Evolutionary conservation across 192 early-diverging fungal genomes (phyloP).

Genomic region (Entomortierella chlamydospora): DNA sequence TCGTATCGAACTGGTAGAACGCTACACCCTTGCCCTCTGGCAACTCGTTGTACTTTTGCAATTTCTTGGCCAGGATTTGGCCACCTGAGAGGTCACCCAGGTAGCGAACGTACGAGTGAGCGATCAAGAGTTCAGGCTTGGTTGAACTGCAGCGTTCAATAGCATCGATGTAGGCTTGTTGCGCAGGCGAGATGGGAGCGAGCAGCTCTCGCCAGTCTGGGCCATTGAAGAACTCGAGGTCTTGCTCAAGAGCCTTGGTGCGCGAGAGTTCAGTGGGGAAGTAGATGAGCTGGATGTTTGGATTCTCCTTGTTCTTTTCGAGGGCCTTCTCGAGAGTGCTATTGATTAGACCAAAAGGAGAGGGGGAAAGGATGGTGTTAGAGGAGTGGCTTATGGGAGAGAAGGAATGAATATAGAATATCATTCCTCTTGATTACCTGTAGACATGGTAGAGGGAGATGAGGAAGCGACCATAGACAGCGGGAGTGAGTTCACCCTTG

Average conservation of each 20-base stretch:
- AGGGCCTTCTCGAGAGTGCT: conserved; percentile 61
- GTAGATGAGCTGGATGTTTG: conserved; percentile 59
- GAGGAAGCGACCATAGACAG: conserved; percentile 63
- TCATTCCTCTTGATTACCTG: conserved; percentile 32
- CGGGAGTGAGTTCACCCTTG: conserved; percentile 59
- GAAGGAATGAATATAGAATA: background rate
- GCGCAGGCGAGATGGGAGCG: conserved; percentile 59
- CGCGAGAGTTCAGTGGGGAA: conserved; percentile 66
- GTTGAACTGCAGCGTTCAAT: conserved; percentile 53
- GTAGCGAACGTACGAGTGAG: conserved; percentile 67
- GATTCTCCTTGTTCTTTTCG: conserved; percentile 61
- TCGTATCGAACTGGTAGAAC: conserved; percentile 63
- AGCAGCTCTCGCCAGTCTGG: conserved; percentile 44
- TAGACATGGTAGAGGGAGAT: conserved; percentile 65
- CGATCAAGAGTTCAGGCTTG: conserved; percentile 63
- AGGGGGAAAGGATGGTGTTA: background rate
- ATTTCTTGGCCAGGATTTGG: conserved; percentile 62
- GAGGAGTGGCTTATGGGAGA: background rate
- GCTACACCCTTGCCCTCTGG: conserved; percentile 59
- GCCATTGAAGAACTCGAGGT: conserved; percentile 64
- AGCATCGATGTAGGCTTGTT: conserved; percentile 59
- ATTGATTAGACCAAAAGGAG: background rate
- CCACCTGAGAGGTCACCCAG: conserved; percentile 69
- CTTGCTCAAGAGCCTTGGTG: conserved; percentile 50
- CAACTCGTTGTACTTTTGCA: conserved; percentile 59